Base-by-base conservation (phyloP, 139 green algal species). In the Prasinococcaceae sp. region DNA sequence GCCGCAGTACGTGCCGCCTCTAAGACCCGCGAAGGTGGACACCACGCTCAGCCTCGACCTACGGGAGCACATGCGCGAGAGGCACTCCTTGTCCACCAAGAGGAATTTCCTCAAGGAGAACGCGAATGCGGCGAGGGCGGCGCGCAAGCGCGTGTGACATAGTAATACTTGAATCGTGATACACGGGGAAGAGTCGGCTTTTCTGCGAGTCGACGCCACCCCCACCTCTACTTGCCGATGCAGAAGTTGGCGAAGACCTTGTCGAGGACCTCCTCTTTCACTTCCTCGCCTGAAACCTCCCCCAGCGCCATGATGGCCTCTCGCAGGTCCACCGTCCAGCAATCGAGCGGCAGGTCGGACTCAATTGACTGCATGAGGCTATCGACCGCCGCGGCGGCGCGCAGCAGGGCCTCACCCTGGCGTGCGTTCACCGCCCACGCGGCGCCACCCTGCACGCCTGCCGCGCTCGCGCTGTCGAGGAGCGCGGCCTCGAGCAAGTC, bases 261-360 rank as follows among this genome's bases (percentile, higher is more conserved):
- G 44, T 90, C 81, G 30, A 97, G 68, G 30, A 97, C 79, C 48
- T 93, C 73, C 62, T 93, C 83, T 2, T 68, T 75, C 20, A 85
- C 79, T 17, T 86, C 79, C 20, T 93, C 78, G 0, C 87, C 87
- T 37, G 58, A 90, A 20, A 95, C 78, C 53, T 93, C 78, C 1
- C 87, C 89, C 49, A 97, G 69, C 10, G 84, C 83, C 33, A 90
- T n/a, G 37, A 85, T 45, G 3, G 84, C 84, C 0, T 57, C 68
- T 1, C 88, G 68, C 55, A 97, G 50, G 61, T 97, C 89, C 16
- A 97, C 85, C 0, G 89, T 94, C 86, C 89, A 97, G 50, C 92
- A 95, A 60, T 97, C 89, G 3, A 94, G 41, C 0, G 89, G 87
- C 53, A 94, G 56, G 6, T 66, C 72, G 3, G 58, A 60, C 3